These are phyloP conservation scores for Pythium insidiosum DNA, from an alignment of 352 stramenopile genomes.

Conservation along the genomic window DNA sequence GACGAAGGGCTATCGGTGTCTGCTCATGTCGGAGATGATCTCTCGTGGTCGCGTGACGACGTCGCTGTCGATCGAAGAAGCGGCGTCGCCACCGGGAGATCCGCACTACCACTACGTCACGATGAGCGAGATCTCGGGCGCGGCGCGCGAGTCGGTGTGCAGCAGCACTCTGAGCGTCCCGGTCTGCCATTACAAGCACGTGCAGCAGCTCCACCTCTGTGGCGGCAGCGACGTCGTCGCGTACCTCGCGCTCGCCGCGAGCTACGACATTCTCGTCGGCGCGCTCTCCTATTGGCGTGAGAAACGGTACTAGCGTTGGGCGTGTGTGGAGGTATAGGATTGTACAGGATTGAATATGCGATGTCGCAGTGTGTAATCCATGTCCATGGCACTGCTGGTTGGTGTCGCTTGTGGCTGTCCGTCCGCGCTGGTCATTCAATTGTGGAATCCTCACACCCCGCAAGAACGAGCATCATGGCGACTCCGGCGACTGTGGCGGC, in stretches of 20 bases:
- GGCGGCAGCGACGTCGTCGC: constrained; percentile 68
- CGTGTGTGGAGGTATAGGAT: constrained; percentile 3
- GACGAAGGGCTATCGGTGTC: constrained; percentile 50
- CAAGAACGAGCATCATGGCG: constrained; percentile 23
- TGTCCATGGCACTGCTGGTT: no score
- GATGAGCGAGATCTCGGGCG: constrained; percentile 64
- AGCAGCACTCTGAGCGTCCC: constrained; percentile 73
- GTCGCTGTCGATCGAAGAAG: constrained; percentile 58
- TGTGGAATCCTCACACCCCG: background rate
- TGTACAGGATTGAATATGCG: constrained; percentile 24
- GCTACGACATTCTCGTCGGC: constrained; percentile 73
- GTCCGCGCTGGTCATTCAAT: background rate
- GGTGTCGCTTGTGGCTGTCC: no score
- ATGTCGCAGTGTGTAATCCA: constrained; percentile 13
- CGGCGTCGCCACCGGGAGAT: constrained; percentile 34
- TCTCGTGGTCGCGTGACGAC: constrained; percentile 74
- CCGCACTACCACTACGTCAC: constrained; percentile 68
- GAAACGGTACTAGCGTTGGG: constrained; percentile 42
- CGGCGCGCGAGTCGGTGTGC: constrained; percentile 45
- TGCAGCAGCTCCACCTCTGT: constrained; percentile 67
- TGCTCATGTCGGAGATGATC: constrained; percentile 79
- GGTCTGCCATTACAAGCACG: constrained; percentile 52
- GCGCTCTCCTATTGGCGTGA: constrained; percentile 70
- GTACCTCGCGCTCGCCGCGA: constrained; percentile 59
- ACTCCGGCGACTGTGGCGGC: constrained; percentile 27